Conservation (phyloP, 1,139 yeast species). For the Suhomyces chickasaworum region DNA sequence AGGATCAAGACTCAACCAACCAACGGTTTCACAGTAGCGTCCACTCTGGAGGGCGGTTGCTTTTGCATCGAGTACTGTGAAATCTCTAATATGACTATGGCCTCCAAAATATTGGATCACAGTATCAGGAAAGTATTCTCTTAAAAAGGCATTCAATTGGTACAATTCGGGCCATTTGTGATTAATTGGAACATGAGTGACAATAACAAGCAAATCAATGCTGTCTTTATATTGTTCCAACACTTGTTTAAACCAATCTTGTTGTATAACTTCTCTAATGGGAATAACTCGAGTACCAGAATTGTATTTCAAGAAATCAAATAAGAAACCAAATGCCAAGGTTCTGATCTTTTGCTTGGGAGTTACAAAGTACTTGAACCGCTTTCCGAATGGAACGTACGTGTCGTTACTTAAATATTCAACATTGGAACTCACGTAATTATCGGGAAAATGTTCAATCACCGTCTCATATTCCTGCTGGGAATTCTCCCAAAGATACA, state of each 20-base stretch:
- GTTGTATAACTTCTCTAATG: constrained; percentile 56
- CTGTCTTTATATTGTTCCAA: constrained; percentile 37
- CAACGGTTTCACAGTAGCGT: constrained; percentile 87
- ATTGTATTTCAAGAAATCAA: constrained; percentile 70
- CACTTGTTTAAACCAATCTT: constrained; percentile 62
- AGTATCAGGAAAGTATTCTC: constrained; percentile 59
- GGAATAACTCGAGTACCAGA: constrained; percentile 64
- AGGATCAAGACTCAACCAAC: constrained; percentile 69
- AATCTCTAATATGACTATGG: constrained; percentile 91
- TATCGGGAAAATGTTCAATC: constrained; percentile 59
- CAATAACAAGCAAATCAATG: constrained; percentile 67
- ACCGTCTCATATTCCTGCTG: constrained; percentile 64
- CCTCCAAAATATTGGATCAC: constrained; percentile 91
- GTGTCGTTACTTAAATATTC: constrained; percentile 56
- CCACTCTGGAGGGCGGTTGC: constrained; percentile 89
- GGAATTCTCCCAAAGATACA: constrained; percentile 72
- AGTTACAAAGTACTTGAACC: constrained; percentile 66
- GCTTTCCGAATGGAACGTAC: constrained; percentile 68
- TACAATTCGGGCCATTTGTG: constrained; percentile 59
- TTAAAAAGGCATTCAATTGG: constrained; percentile 52
- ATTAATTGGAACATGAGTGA: constrained; percentile 80
- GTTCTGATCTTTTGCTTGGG: constrained; percentile 52
- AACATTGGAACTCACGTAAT: constrained; percentile 80
- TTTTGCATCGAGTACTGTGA: constrained; percentile 61
- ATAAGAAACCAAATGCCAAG: constrained; percentile 77